These are phyloP conservation scores for Aspergillus terreus DNA, from an alignment of 2,329 filamentous ascomycete genomes.

Conservation along the genomic window DNA sequence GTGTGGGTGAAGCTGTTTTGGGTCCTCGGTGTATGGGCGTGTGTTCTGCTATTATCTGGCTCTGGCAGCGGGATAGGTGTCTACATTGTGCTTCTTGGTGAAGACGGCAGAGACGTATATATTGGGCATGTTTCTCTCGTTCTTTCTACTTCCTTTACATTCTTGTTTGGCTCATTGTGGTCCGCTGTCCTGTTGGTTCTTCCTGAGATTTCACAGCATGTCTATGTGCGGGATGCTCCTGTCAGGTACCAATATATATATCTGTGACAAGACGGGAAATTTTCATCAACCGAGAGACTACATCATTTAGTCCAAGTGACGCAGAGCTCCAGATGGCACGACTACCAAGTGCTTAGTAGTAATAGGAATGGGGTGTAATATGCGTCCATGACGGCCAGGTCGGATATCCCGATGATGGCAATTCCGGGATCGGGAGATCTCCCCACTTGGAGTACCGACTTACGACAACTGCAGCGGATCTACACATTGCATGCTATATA, in stretches of 20 bases:
- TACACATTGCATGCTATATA: neutral
- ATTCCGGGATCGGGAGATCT: conserved; percentile 14
- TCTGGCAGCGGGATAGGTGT: too few relatives aligned
- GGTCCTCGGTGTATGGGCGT: neutral
- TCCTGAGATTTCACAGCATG: too few relatives aligned
- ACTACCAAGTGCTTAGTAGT: too few relatives aligned
- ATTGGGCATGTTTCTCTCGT: neutral
- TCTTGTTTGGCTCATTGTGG: neutral
- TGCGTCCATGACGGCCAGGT: neutral
- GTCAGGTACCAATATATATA: too few relatives aligned
- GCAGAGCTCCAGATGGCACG: too few relatives aligned
- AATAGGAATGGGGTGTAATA: neutral
- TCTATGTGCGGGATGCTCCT: too few relatives aligned
- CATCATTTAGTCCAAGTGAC: too few relatives aligned
- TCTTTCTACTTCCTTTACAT: neutral
- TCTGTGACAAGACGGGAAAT: too few relatives aligned
- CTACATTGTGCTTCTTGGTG: neutral
- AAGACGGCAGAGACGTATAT: neutral
- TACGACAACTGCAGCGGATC: conserved; percentile 1
- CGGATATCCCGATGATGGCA: conserved; percentile 19
- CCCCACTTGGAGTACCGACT: conserved; percentile 14
- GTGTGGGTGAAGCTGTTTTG: neutral
- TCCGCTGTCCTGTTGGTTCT: neutral
- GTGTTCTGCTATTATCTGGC: too few relatives aligned
- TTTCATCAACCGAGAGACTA: too few relatives aligned